Conservation (phyloP, 2,329 filamentous ascomycete species). For the Fusarium caatingaense region DNA sequence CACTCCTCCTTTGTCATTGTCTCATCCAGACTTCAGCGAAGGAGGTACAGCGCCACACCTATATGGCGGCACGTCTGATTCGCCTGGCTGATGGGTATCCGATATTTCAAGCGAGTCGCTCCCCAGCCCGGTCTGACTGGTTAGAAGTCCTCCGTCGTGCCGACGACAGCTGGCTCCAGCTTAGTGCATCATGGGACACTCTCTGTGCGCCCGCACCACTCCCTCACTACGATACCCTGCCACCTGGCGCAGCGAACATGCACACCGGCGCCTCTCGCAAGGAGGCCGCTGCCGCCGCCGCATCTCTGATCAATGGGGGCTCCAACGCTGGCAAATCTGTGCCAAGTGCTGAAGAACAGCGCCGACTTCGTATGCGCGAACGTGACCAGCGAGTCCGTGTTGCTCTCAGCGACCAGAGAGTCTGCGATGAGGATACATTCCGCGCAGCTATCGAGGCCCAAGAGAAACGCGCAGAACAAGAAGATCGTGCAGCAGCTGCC, state of each 20-base stretch:
- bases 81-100: slow-evolving; percentile 83
- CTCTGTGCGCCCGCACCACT: slow-evolving; percentile 73
- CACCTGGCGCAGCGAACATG: not conserved
- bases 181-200: slow-evolving; percentile 74
- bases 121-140: slow-evolving; percentile 82
- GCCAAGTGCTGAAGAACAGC: slow-evolving; percentile 59
- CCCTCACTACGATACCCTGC: slow-evolving; percentile 47
- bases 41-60: slow-evolving; percentile 81
- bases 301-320: slow-evolving; percentile 36
- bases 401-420: slow-evolving; percentile 74
- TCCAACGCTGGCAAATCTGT: slow-evolving; percentile 44
- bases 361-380: slow-evolving; percentile 69
- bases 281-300: slow-evolving; percentile 39
- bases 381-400: slow-evolving; percentile 75
- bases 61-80: slow-evolving; percentile 82
- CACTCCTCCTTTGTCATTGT: slow-evolving; percentile 80
- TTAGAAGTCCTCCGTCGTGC: slow-evolving; percentile 76
- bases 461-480: slow-evolving; percentile 67
- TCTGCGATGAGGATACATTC: slow-evolving; percentile 74
- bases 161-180: slow-evolving; percentile 75
- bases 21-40: slow-evolving; percentile 82
- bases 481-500: slow-evolving; percentile 8
- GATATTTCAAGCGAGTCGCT: slow-evolving; percentile 78
- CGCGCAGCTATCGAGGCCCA: slow-evolving; percentile 71
- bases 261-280: slow-evolving; percentile 8